A percentile compares a stretch with the other conserved stretches of the same genome.
Conservation (phyloP, 2,329 filamentous ascomycete species). For the Didymella lethalis region DNA sequence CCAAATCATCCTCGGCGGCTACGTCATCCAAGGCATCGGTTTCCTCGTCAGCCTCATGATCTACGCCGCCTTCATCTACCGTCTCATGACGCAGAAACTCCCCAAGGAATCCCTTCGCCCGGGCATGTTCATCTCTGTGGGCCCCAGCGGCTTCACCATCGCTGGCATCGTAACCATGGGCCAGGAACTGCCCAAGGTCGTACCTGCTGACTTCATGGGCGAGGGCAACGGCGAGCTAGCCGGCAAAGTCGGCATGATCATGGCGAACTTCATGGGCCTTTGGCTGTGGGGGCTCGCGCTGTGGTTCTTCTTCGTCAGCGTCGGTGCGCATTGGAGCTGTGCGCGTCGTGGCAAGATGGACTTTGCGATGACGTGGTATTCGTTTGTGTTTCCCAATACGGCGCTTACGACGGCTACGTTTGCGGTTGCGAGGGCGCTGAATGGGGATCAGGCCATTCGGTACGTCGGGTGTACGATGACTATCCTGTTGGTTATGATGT, state of each 20-base stretch:
- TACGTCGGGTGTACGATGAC: conserved; percentile 75
- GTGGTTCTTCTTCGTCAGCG: conserved; percentile 83
- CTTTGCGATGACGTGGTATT: conserved; percentile 88
- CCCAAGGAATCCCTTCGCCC: conserved; percentile 78
- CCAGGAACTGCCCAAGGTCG: conserved; percentile 56
- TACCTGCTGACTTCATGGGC: conserved; percentile 64
- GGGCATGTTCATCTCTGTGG: conserved; percentile 86
- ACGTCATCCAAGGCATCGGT: conserved; percentile 69
- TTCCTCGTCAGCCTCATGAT: conserved; percentile 78
- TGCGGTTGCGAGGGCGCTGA: conserved; percentile 67
- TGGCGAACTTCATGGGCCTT: conserved; percentile 70
- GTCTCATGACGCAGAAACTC: conserved; percentile 87
- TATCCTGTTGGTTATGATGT: conserved; percentile 69
- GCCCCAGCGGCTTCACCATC: conserved; percentile 75
- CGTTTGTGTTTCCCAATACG: conserved; percentile 83
- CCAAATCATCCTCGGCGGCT: conserved; percentile 66
- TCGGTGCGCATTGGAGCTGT: conserved; percentile 77
- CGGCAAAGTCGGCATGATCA: conserved; percentile 62
- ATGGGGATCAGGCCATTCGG: conserved; percentile 61
- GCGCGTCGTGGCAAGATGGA: conserved; percentile 67
- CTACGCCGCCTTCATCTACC: conserved; percentile 82
- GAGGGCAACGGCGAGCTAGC: conserved; percentile 60
- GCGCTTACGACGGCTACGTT: conserved; percentile 76
- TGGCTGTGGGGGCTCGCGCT: conserved; percentile 86
- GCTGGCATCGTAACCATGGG: conserved; percentile 68